A percentile compares a stretch with the other conserved stretches of the same genome.
phyloP scores from a whole-genome alignment of 75 land plant genomes.

The Cunninghamia lanceolata region DNA sequence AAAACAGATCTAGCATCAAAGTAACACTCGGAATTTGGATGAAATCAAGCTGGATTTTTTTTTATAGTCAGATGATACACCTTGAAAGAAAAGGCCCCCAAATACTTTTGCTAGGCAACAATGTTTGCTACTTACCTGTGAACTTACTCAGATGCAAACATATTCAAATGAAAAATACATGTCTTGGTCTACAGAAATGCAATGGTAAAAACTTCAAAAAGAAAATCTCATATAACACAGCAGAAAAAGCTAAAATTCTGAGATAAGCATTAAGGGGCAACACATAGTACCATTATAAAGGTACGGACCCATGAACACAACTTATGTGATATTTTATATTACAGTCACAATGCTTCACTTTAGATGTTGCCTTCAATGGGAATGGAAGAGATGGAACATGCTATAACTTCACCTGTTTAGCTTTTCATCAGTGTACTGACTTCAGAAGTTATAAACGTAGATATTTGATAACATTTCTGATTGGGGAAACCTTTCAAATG shows the following conservation, averaged over 20 bases:
- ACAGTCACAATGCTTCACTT: not conserved
- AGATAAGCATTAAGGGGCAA: not conserved
- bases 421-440: slow-evolving; percentile 11
- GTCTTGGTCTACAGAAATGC: not conserved
- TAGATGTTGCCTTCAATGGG: slow-evolving; percentile 7
- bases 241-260: not conserved
- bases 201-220: not conserved
- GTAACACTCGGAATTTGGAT: not conserved
- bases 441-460: slow-evolving; percentile 10
- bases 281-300: not conserved
- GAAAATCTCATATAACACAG: not conserved
- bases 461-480: slow-evolving; percentile 11
- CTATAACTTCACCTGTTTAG: slow-evolving; percentile 11
- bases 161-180: not conserved
- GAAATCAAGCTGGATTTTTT: not conserved
- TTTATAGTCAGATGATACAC: not conserved
- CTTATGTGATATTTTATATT: not conserved
- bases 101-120: not conserved
- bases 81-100: too few species aligned
- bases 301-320: not conserved
- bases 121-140: not conserved
- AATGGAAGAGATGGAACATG: slow-evolving; percentile 5
- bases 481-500: not conserved
- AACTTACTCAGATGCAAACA: not conserved
- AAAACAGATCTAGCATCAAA: not conserved